phyloP scores from a whole-genome alignment of 257 asterid species.

The Ophiorrhiza pumila region DNA sequence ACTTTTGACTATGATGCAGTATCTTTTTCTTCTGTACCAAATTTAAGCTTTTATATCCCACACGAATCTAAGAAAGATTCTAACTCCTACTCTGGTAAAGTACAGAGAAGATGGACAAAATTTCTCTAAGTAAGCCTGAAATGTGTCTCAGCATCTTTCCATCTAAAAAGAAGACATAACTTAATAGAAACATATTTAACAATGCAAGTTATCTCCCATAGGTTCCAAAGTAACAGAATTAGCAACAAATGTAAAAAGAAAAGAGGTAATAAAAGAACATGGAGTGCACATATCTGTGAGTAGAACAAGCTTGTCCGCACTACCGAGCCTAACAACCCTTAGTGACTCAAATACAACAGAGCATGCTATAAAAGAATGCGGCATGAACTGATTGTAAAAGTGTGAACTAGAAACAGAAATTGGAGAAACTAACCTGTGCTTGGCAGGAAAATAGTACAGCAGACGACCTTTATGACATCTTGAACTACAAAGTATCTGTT shows the following conservation, averaged over 20 bases:
- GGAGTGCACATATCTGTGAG: background rate
- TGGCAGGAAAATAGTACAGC: conserved; percentile 72
- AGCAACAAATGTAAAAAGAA: background rate
- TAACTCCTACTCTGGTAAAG: background rate
- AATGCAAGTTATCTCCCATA: background rate
- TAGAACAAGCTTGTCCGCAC: background rate
- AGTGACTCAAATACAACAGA: conserved; percentile 2
- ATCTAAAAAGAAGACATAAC: background rate
- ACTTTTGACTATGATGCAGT: background rate
- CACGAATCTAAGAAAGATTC: background rate
- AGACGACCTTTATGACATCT: conserved; percentile 96
- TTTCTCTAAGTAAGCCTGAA: background rate
- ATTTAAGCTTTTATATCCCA: background rate
- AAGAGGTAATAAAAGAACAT: background rate
- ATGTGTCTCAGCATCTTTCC: background rate
- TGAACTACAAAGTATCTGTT: conserved; percentile 58
- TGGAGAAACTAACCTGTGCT: conserved; percentile 42
- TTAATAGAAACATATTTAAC: background rate
- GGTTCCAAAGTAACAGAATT: background rate
- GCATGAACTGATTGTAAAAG: background rate
- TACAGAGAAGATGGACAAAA: background rate
- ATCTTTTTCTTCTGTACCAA: background rate
- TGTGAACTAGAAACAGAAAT: conserved; percentile 7
- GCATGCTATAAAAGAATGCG: background rate
- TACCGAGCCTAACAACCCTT: background rate